A percentile compares a stretch with the other conserved stretches of the same genome.
These are phyloP conservation scores for Aspergillus campestris DNA, from an alignment of 495 filamentous ascomycete species.

Conservation along the genomic window DNA sequence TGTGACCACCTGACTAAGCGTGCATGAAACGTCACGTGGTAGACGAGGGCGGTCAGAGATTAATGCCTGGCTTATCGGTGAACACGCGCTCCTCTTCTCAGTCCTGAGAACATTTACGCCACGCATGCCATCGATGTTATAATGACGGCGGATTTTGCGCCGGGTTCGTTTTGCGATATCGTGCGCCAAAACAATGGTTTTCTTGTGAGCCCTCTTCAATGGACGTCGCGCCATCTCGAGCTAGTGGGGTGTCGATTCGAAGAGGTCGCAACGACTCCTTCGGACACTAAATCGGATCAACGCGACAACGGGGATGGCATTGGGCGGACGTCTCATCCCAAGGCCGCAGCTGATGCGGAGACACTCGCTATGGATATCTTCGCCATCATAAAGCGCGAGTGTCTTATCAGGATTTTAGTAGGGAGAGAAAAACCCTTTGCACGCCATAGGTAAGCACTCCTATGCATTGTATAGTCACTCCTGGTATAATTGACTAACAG, in stretches of 20 bases:
- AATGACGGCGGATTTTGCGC: too few relatives aligned
- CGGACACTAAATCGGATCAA: too few relatives aligned
- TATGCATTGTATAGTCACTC: not conserved
- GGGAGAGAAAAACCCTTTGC: slow-evolving; percentile 1
- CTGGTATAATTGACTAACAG: slow-evolving; percentile 2
- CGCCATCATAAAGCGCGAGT: not conserved
- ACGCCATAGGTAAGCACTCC: not conserved
- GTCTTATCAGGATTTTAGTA: slow-evolving; percentile 5
- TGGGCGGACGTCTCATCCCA: too few relatives aligned
- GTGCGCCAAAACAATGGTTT: slow-evolving; percentile 7
- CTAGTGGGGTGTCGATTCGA: slow-evolving; percentile 9
- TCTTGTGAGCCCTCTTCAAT: slow-evolving; percentile 9
- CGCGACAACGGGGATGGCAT: too few relatives aligned
- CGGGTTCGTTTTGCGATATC: slow-evolving; percentile 1
- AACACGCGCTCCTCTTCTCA: too few relatives aligned
- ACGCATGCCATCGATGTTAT: not conserved
- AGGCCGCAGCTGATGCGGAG: slow-evolving; percentile 1
- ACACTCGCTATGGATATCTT: not conserved
- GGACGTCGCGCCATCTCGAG: slow-evolving; percentile 14
- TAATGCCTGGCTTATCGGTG: too few relatives aligned
- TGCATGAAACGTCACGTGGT: too few relatives aligned
- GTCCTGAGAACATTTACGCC: too few relatives aligned
- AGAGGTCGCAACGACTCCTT: not conserved
- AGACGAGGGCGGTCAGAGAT: too few relatives aligned
- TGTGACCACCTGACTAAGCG: too few relatives aligned